Percentiles rank a stretch among this genome's conserved stretches.
These are phyloP conservation scores for Neovahlkampfia damariscottae DNA, from an alignment of 78 protist species.

Conservation along the genomic window DNA sequence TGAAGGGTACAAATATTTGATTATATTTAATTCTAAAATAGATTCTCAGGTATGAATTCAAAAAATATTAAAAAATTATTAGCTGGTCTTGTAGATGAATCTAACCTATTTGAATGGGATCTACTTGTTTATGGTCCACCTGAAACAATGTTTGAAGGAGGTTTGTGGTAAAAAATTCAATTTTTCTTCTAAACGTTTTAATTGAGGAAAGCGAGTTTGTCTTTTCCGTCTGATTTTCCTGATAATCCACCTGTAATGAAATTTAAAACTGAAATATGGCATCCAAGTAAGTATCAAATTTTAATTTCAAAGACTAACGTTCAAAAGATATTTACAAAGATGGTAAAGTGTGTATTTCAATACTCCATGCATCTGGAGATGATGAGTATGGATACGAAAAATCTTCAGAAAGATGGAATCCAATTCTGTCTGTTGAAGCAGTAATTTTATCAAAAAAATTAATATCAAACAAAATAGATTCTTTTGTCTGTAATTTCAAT, in stretches of 20 bases:
- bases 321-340: constrained; percentile 47
- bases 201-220: constrained; percentile 47
- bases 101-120: constrained; percentile 78
- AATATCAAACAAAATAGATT: constrained; percentile 50
- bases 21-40: too few species aligned
- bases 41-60: too few species aligned
- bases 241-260: constrained; percentile 75
- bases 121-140: constrained; percentile 79
- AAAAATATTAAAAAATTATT: too few species aligned
- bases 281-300: too few species aligned
- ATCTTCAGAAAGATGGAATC: constrained; percentile 81
- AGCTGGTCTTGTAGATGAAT: constrained; percentile 80
- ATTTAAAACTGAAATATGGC: constrained; percentile 70
- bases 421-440: constrained; percentile 69
- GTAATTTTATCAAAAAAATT: constrained; percentile 44
- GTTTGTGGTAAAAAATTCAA: too few species aligned
- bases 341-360: constrained; percentile 91
- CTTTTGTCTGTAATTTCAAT: constrained; percentile 73
- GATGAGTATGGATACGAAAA: constrained; percentile 80
- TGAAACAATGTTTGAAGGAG: constrained; percentile 79
- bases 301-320: too few species aligned
- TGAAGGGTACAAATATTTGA: too few species aligned
- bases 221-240: constrained; percentile 70
- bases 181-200: too few species aligned
- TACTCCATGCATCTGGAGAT: constrained; percentile 90